Conservation (phyloP, 192 early-diverging fungal species). For the Dissophora globulifera region DNA sequence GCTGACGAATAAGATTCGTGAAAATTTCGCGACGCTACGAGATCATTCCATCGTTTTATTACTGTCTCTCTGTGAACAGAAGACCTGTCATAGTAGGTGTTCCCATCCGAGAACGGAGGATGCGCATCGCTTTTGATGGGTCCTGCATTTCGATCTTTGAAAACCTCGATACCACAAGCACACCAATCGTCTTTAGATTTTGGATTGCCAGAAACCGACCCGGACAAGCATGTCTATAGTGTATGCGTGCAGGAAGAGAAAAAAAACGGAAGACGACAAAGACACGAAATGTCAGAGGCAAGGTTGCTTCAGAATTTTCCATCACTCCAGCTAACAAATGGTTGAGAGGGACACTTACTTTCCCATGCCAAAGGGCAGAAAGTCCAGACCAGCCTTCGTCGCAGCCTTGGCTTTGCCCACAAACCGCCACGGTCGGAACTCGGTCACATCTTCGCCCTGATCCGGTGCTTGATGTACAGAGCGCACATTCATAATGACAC, state of each 20-base stretch:
- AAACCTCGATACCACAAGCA: slow-evolving; percentile 15
- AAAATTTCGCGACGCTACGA: too few relatives aligned
- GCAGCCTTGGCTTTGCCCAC: slow-evolving; percentile 40
- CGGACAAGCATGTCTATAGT: slow-evolving; percentile 49
- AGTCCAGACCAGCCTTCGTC: slow-evolving; percentile 46
- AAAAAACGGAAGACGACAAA: too few relatives aligned
- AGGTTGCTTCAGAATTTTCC: too few relatives aligned
- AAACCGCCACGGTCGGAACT: slow-evolving; percentile 57
- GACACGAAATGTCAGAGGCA: too few relatives aligned
- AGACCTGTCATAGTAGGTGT: slow-evolving; percentile 7
- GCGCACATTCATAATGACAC: slow-evolving; percentile 27
- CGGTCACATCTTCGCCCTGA: slow-evolving; percentile 42
- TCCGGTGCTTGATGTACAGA: slow-evolving; percentile 25
- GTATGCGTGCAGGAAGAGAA: too few relatives aligned
- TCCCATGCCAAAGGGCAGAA: slow-evolving; percentile 55
- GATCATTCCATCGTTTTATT: background rate
- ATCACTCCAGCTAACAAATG: too few relatives aligned
- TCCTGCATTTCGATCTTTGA: slow-evolving; percentile 42
- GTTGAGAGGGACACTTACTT: slow-evolving; percentile 17
- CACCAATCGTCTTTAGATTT: slow-evolving; percentile 32
- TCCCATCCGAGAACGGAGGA: slow-evolving; percentile 22
- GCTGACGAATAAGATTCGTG: too few relatives aligned
- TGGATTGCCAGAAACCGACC: slow-evolving; percentile 50
- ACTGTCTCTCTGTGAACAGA: slow-evolving; percentile 14
- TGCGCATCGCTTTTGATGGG: slow-evolving; percentile 6